These are phyloP conservation scores for Scleromitrula shiraiana DNA, from an alignment of 2,329 filamentous ascomycete species.

Conservation along the genomic window DNA sequence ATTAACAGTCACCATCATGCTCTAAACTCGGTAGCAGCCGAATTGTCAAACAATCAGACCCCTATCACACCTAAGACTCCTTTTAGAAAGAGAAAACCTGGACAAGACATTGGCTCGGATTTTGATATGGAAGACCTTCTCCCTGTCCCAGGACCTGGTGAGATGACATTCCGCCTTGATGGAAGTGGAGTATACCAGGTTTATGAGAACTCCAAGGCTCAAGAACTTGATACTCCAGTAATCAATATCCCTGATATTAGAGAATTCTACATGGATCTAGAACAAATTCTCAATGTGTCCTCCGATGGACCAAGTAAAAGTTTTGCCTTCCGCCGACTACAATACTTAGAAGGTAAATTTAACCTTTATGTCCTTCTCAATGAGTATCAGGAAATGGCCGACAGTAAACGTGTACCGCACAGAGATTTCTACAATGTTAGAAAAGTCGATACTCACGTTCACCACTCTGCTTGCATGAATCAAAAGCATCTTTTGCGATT, in stretches of 20 bases:
- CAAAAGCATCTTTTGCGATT: constrained; percentile 97
- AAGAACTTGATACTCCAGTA: constrained; percentile 58
- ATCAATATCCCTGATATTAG: constrained; percentile 83
- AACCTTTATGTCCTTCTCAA: constrained; percentile 90
- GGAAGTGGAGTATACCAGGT: constrained; percentile 86
- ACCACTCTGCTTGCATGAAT: constrained; percentile 99
- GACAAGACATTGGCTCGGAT: constrained; percentile 84
- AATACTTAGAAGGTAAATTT: constrained; percentile 95
- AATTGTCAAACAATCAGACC: constrained; percentile 19
- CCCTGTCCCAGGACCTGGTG: constrained; percentile 62
- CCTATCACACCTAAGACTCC: constrained; percentile 36
- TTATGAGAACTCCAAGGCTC: constrained; percentile 60
- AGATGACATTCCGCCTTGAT: constrained; percentile 70
- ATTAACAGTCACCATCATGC: constrained; percentile 15
- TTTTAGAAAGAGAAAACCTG: constrained; percentile 68
- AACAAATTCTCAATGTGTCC: constrained; percentile 77
- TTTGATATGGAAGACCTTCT: constrained; percentile 74
- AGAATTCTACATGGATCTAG: constrained; percentile 93
- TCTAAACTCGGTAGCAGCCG: background rate
- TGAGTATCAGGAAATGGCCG: constrained; percentile 95
- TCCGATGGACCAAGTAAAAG: constrained; percentile 95
- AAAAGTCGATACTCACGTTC: constrained; percentile 98
- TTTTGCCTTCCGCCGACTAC: constrained; percentile 88
- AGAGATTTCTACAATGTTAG: constrained; percentile 98
- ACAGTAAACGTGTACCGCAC: constrained; percentile 95